Conservation (phyloP, 345 rosid genomes). For the Acer campestre region DNA sequence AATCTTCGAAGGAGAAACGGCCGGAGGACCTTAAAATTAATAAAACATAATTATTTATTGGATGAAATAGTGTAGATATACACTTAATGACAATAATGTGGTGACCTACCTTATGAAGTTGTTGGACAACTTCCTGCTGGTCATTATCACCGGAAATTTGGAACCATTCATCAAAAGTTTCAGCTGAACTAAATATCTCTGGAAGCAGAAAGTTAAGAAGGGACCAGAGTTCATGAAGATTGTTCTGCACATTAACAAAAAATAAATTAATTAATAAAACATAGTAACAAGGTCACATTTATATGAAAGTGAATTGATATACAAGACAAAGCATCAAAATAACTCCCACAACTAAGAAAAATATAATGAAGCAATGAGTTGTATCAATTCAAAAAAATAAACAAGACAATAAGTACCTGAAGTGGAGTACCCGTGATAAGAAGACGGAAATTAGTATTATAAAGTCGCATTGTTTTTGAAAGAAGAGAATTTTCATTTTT, state of each 20-base stretch:
- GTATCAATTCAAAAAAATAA: neutral
- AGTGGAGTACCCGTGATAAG: conserved; percentile 98
- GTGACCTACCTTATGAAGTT: conserved; percentile 82
- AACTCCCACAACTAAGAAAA: neutral
- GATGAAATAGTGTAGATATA: conserved; percentile 1
- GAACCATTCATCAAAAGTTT: conserved; percentile 99
- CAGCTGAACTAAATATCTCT: conserved; percentile 98
- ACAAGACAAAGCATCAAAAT: neutral
- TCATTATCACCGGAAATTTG: conserved; percentile 99
- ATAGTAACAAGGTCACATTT: conserved; percentile 14
- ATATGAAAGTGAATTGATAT: neutral
- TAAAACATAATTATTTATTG: conserved; percentile 16
- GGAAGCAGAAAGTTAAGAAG: conserved; percentile 95
- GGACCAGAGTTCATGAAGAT: conserved; percentile 98
- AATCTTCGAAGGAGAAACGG: conserved; percentile 97
- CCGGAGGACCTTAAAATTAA: conserved; percentile 72
- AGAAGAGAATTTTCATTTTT: conserved; percentile 95
- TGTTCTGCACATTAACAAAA: conserved; percentile 60
- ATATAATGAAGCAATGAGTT: neutral
- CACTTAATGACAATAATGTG: neutral
- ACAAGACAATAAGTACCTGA: conserved; percentile 59
- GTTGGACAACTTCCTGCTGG: conserved; percentile 99
- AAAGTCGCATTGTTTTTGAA: conserved; percentile 95
- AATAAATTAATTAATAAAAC: neutral
- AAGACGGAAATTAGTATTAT: conserved; percentile 83